phyloP scores from a whole-genome alignment of 78 protist species.

The Monocercomonoides exilis region DNA sequence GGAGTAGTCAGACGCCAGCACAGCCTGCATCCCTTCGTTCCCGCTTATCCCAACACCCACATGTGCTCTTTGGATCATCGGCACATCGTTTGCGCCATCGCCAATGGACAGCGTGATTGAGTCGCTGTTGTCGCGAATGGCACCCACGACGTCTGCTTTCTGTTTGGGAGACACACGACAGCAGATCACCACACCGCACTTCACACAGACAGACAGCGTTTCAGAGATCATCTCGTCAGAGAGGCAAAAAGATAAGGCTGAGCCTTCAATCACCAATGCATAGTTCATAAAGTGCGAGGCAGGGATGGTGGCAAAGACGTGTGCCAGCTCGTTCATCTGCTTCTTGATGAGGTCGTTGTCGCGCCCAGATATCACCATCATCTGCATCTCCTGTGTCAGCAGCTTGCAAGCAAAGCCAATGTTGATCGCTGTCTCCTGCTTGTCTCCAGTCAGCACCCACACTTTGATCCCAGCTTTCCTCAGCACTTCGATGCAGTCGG shows the following conservation, averaged over 20 bases:
- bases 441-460: slow-evolving; percentile 97
- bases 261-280: slow-evolving; percentile 55
- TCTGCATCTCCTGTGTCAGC: background rate
- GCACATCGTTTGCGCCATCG: slow-evolving; percentile 73
- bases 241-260: slow-evolving; percentile 24
- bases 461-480: slow-evolving; percentile 58
- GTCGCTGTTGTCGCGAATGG: background rate
- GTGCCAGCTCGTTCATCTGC: background rate
- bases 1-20: slow-evolving; percentile 54
- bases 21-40: slow-evolving; percentile 63
- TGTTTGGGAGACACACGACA: slow-evolving; percentile 81
- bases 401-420: slow-evolving; percentile 78
- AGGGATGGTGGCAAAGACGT: background rate
- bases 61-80: slow-evolving; percentile 69
- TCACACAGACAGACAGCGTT: slow-evolving; percentile 17
- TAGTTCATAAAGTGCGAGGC: background rate
- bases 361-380: background rate
- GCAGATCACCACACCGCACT: slow-evolving; percentile 63
- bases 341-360: background rate
- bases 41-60: slow-evolving; percentile 90
- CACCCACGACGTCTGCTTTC: slow-evolving; percentile 56
- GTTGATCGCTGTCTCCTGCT: slow-evolving; percentile 92
- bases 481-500: slow-evolving; percentile 46
- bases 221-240: background rate
- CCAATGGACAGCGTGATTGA: slow-evolving; percentile 47